Evolutionary conservation across 495 filamentous ascomycete genomes (phyloP).

Genomic region (Trypethelium eluteriae): DNA sequence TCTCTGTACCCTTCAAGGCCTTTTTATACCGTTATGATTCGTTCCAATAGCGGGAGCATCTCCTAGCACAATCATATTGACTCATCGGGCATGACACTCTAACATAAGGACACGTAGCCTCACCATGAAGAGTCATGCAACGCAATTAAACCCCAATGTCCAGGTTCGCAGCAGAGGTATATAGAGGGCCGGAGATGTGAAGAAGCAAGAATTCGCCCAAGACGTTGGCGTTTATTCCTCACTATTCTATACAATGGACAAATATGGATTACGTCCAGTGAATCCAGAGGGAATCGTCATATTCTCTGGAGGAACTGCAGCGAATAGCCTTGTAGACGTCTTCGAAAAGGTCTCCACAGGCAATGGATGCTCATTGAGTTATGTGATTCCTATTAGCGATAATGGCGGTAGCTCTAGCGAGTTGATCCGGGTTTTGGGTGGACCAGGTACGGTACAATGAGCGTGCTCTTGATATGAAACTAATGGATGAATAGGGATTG

Average conservation of each 20-base stretch:
- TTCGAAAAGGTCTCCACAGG: conserved; percentile 68
- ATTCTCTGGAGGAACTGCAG: conserved; percentile 83
- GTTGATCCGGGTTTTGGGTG: conserved; percentile 85
- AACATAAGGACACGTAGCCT: conserved; percentile 3
- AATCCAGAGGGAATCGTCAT: conserved; percentile 59
- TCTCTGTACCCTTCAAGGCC: too few relatives aligned
- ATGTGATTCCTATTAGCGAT: conserved; percentile 87
- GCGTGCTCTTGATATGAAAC: background rate
- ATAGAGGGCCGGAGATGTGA: background rate
- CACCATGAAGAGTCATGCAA: conserved; percentile 1
- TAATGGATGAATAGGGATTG: conserved; percentile 49
- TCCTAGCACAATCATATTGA: background rate
- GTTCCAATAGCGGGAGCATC: too few relatives aligned
- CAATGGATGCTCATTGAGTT: conserved; percentile 62
- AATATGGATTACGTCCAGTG: background rate
- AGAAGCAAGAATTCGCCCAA: background rate
- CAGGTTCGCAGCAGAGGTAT: background rate
- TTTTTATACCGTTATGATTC: background rate
- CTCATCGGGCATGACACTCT: background rate
- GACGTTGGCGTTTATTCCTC: background rate
- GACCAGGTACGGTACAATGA: conserved; percentile 49
- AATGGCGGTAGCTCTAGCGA: conserved; percentile 92
- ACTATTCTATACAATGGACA: background rate
- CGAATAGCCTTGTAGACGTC: conserved; percentile 88
- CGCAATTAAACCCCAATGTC: background rate